These are phyloP conservation scores for Chaetoceros muelleri DNA, from an alignment of 108 stramenopile genomes.

Conservation along the genomic window DNA sequence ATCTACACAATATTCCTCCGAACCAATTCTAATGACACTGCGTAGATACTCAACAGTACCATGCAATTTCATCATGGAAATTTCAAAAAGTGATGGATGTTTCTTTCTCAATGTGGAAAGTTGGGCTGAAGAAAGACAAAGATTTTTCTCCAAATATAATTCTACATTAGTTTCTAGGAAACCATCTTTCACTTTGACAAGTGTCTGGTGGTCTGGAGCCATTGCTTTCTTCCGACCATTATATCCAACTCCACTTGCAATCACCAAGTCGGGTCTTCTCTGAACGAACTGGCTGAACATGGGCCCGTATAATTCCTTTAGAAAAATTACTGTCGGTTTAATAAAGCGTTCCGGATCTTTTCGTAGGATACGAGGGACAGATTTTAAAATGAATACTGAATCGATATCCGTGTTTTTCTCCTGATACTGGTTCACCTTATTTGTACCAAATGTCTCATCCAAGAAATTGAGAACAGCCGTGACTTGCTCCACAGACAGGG, in stretches of 20 bases:
- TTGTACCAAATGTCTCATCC: conserved; percentile 19
- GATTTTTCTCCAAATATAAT: conserved; percentile 22
- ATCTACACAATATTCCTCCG: neutral
- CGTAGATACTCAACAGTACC: conserved; percentile 28
- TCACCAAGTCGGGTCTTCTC: conserved; percentile 57
- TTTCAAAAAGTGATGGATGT: conserved; percentile 51
- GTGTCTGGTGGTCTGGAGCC: conserved; percentile 1
- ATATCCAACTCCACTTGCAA: conserved; percentile 57
- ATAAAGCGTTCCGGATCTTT: conserved; percentile 34
- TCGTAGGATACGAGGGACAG: conserved; percentile 56
- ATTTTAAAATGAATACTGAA: conserved; percentile 26
- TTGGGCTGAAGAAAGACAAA: conserved; percentile 19
- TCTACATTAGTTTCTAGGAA: conserved; percentile 15
- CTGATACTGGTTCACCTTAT: conserved; percentile 16
- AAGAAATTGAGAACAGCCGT: conserved; percentile 47
- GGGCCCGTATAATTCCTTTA: conserved; percentile 44
- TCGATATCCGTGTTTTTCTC: neutral
- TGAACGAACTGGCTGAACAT: conserved; percentile 46
- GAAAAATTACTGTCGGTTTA: conserved; percentile 58
- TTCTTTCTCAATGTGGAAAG: conserved; percentile 34
- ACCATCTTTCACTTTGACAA: neutral
- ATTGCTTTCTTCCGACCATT: conserved; percentile 10
- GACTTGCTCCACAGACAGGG: conserved; percentile 24
- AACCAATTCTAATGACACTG: conserved; percentile 11
- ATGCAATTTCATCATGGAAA: conserved; percentile 27